These are phyloP conservation scores for Pseudocohnilembus persalinus DNA, from an alignment of 169 alveolate genomes.

Conservation along the genomic window DNA sequence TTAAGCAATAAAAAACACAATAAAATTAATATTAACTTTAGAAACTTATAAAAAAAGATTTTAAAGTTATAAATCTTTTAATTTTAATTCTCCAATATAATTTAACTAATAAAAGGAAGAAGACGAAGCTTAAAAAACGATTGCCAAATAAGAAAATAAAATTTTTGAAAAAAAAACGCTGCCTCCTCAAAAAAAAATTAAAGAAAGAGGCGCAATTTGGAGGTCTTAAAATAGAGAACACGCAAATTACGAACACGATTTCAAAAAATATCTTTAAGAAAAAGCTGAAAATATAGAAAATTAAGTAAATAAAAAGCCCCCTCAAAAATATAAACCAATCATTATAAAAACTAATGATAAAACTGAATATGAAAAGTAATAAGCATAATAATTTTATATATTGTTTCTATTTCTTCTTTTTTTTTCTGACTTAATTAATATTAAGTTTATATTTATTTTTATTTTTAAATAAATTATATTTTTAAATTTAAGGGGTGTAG, in stretches of 20 bases:
- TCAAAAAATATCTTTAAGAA: not conserved
- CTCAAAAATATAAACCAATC: not conserved
- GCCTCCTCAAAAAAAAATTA: not conserved
- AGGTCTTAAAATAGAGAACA: not conserved
- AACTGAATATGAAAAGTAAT: not conserved
- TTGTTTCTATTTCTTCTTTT: too few species aligned
- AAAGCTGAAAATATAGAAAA: not conserved
- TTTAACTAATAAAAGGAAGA: not conserved
- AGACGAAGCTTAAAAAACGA: not conserved
- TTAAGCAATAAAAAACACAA: too few species aligned
- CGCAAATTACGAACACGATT: not conserved
- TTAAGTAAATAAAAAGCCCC: not conserved
- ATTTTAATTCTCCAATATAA: too few species aligned
- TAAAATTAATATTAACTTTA: too few species aligned
- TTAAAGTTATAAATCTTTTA: too few species aligned
- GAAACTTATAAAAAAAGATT: too few species aligned
- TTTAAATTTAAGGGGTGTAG: not conserved
- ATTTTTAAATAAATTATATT: too few species aligned
- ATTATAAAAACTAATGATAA: not conserved
- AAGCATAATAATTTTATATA: too few species aligned
- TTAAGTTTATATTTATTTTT: too few species aligned
- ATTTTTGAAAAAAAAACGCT: not conserved
- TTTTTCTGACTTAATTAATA: too few species aligned
- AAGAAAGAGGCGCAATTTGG: not conserved
- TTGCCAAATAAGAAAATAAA: not conserved